These are phyloP conservation scores for Pseudocercospora cruenta DNA, from an alignment of 2,329 filamentous ascomycete genomes.

Conservation along the genomic window DNA sequence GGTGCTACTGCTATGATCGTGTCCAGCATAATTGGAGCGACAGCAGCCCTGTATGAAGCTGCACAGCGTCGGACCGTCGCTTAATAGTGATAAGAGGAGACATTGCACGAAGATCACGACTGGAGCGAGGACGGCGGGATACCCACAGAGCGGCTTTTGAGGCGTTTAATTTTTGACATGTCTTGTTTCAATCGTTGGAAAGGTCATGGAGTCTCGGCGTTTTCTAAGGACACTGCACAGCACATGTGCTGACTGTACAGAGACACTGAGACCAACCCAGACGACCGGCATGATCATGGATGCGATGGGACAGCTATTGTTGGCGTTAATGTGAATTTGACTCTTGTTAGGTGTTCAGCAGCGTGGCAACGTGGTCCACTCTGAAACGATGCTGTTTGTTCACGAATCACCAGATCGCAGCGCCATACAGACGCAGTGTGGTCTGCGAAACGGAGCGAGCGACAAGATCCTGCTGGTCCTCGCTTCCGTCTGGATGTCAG, in stretches of 20 bases:
- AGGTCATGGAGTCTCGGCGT: conserved; percentile 1
- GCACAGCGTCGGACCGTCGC: conserved; percentile 51
- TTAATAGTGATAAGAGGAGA: background rate
- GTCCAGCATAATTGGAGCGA: conserved; percentile 67
- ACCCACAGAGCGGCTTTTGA: conserved; percentile 1
- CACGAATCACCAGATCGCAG: background rate
- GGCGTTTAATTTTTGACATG: background rate
- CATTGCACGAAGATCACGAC: background rate
- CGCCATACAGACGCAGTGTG: background rate
- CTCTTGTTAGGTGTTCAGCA: background rate
- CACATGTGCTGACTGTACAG: conserved; percentile 6
- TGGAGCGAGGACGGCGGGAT: background rate
- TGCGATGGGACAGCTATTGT: background rate
- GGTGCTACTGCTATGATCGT: conserved; percentile 72
- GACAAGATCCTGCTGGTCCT: background rate
- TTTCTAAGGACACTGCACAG: background rate
- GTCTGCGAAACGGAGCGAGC: background rate
- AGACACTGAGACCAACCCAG: background rate
- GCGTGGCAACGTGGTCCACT: background rate
- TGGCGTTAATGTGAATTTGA: background rate
- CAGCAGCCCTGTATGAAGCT: conserved; percentile 77
- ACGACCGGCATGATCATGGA: background rate
- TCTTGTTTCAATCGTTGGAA: background rate
- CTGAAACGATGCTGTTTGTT: background rate
- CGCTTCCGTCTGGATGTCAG: background rate